phyloP scores from a whole-genome alignment of 2,329 filamentous ascomycete species.

The Cladosporium sp. region DNA sequence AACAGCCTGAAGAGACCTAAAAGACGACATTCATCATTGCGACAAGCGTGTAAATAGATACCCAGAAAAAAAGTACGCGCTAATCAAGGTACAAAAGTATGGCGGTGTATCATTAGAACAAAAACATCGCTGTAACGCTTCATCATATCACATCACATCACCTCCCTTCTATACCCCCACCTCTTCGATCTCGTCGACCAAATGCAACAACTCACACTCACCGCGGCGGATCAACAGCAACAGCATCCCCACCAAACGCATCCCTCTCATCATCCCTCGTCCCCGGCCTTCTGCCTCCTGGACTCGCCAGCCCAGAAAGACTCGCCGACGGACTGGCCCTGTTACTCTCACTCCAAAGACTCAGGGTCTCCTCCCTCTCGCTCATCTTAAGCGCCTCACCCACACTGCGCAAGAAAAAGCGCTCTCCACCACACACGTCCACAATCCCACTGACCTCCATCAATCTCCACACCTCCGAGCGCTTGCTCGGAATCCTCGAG shows the following conservation, averaged over 20 bases:
- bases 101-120: not conserved
- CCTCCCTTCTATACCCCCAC: not conserved
- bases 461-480: conserved; percentile 61
- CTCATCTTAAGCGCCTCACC: conserved; percentile 79
- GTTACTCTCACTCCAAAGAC: conserved; percentile 5
- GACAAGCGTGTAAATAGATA: conserved; percentile 2
- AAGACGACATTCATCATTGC: not conserved
- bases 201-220: not conserved
- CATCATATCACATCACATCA: not conserved
- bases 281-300: not conserved
- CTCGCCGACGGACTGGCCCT: conserved; percentile 7
- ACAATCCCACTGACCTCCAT: conserved; percentile 82
- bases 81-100: too few species aligned
- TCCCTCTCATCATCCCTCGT: not conserved
- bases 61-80: not conserved
- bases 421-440: conserved; percentile 70
- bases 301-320: not conserved
- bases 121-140: not conserved
- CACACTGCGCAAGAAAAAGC: conserved; percentile 77
- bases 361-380: conserved; percentile 58
- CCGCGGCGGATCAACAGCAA: conserved; percentile 1
- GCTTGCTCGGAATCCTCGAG: conserved; percentile 49
- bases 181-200: not conserved
- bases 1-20: not conserved
- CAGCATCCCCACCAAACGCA: not conserved